phyloP scores from a whole-genome alignment of 441 rosid species.

The Geranium incanum region DNA sequence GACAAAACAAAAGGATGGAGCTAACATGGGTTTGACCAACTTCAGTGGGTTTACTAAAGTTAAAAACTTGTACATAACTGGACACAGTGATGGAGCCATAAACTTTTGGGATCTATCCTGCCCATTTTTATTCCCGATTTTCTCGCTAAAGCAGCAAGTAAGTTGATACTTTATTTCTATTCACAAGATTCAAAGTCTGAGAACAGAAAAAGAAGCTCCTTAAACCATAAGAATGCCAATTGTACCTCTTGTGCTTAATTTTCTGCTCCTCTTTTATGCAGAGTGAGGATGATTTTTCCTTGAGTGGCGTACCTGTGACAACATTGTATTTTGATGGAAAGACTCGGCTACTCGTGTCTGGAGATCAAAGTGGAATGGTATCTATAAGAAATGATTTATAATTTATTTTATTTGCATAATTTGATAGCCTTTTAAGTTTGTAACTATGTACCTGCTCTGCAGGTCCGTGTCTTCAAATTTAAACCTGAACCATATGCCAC shows the following conservation, averaged over 20 bases:
- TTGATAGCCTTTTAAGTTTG: slow-evolving; percentile 4
- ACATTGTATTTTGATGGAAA: slow-evolving; percentile 52
- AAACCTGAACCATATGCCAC: slow-evolving; percentile 64
- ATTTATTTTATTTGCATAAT: slow-evolving; percentile 9
- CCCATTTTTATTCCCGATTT: slow-evolving; percentile 52
- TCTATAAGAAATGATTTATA: slow-evolving; percentile 6
- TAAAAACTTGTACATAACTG: slow-evolving; percentile 70
- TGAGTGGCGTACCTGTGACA: slow-evolving; percentile 61
- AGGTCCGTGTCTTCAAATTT: slow-evolving; percentile 74
- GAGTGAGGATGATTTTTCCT: slow-evolving; percentile 65
- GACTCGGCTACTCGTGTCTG: slow-evolving; percentile 57
- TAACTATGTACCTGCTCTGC: slow-evolving; percentile 12
- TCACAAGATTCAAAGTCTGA: neutral
- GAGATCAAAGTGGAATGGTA: slow-evolving; percentile 81
- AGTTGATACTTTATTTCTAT: neutral
- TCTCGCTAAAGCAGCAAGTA: slow-evolving; percentile 78
- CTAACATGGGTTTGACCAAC: slow-evolving; percentile 28
- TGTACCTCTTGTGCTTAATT: slow-evolving; percentile 12
- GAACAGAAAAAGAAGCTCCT: neutral
- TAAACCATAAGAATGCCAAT: neutral
- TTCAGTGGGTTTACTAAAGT: slow-evolving; percentile 70
- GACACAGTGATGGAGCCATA: slow-evolving; percentile 76
- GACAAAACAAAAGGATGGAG: slow-evolving; percentile 45
- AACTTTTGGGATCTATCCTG: slow-evolving; percentile 81
- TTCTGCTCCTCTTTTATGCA: slow-evolving; percentile 27